Percentiles rank a stretch among this genome's conserved stretches.
Evolutionary conservation across 805 yeast genomes (phyloP).

Genomic region (Saccharomycopsis javanensis): DNA sequence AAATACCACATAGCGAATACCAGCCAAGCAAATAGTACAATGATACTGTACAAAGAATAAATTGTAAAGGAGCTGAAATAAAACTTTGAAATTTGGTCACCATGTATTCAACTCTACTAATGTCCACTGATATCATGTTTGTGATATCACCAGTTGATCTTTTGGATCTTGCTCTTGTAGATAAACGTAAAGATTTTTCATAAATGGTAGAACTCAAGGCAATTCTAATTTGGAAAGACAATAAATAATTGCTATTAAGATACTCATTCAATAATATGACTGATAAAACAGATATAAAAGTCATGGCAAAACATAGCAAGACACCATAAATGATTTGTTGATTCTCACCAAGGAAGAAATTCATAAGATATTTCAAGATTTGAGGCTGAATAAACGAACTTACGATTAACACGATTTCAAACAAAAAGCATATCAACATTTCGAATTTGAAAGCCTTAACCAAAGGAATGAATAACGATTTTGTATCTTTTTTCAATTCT

Average conservation of each 20-base stretch:
- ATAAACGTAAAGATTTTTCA: slow-evolving; percentile 58
- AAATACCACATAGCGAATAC: slow-evolving; percentile 49
- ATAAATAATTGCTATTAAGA: slow-evolving; percentile 44
- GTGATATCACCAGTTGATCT: slow-evolving; percentile 71
- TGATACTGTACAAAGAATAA: slow-evolving; percentile 44
- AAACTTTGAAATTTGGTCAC: slow-evolving; percentile 44
- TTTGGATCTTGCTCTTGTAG: slow-evolving; percentile 51
- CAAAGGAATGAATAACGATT: slow-evolving; percentile 30
- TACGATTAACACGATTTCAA: slow-evolving; percentile 32
- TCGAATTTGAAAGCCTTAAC: slow-evolving; percentile 31
- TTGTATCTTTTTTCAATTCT: slow-evolving; percentile 24
- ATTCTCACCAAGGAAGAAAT: slow-evolving; percentile 30
- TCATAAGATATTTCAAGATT: slow-evolving; percentile 40
- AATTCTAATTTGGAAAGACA: slow-evolving; percentile 51
- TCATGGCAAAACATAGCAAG: slow-evolving; percentile 54
- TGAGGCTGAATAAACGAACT: slow-evolving; percentile 45
- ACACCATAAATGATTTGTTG: slow-evolving; percentile 52
- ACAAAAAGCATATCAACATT: slow-evolving; percentile 27
- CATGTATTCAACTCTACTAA: slow-evolving; percentile 51
- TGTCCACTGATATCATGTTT: slow-evolving; percentile 72
- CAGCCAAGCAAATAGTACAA: slow-evolving; percentile 47
- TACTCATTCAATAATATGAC: slow-evolving; percentile 63
- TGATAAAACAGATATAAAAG: slow-evolving; percentile 47
- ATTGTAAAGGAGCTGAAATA: slow-evolving; percentile 49
- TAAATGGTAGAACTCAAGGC: slow-evolving; percentile 60